Base-by-base conservation (phyloP, 2,329 filamentous ascomycete genomes). In the Tolypocladium inflatum region DNA sequence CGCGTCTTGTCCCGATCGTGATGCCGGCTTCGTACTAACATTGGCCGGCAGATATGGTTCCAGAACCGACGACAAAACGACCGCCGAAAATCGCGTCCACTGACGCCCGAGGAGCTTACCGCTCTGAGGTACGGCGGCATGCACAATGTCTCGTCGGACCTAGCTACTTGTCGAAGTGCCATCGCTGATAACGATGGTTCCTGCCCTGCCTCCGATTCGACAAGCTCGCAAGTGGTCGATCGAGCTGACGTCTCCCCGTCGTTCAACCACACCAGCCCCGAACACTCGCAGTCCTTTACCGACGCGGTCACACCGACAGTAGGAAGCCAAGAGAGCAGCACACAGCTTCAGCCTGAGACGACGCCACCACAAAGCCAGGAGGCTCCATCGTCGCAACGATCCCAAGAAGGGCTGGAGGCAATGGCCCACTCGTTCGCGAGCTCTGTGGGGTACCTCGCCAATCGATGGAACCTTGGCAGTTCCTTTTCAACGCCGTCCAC, bases 11-110 rank as follows among this genome's bases (percentile, higher is more conserved):
- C 2, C 37, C 55, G 38, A 51, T 52, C 41, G 38, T 50, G 2
- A 23, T 19, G 35, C 17, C 23, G 52, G 61, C 42, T 37, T 55
- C 57, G 37, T 55, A 59, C 64, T 65, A 55, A 65, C 62, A 59
- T 55, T 19, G 42, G 45, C 33, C 57, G 52, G n/a, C 59, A 97
- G 93, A 96, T 97, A 66, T 97, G 93, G 93, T 97, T 97, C 75
- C 93, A 97, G 69, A 97, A 97, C 69, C 85, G 91, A 68, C 84
- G 93, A 63, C 93, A 97, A 73, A 96, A 95, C 73, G 90, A 95
- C 71, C 84, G 93, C 66, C 85, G 93, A 64, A 95, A 93, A 76
- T 91, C 90, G 57, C 88, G 90, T 65, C 91, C 92, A 53, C 80
- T 96, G 42, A 84, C 90, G 35, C 83, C 87, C 11, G 86, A 91